Percentiles rank a stretch among this genome's conserved stretches.
These are phyloP conservation scores for Turritis glabra DNA, from an alignment of 345 rosid genomes.

Conservation along the genomic window DNA sequence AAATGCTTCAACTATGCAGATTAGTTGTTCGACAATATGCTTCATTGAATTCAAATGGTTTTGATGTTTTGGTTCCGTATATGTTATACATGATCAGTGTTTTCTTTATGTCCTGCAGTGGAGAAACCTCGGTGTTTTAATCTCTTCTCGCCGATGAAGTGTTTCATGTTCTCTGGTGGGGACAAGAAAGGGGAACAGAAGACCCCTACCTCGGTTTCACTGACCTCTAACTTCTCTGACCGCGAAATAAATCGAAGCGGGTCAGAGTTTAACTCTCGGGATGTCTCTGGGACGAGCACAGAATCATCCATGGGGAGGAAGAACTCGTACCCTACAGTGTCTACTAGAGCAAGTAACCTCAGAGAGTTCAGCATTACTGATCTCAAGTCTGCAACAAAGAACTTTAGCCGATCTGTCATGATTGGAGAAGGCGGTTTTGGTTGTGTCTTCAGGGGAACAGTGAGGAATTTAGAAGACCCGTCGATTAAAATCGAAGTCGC, in stretches of 20 bases:
- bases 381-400: slow-evolving; percentile 80
- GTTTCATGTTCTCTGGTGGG: slow-evolving; percentile 58
- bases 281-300: slow-evolving; percentile 53
- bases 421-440: slow-evolving; percentile 97
- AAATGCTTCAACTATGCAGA: not conserved
- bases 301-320: slow-evolving; percentile 70
- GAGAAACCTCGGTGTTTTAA: slow-evolving; percentile 22
- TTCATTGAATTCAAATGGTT: not conserved
- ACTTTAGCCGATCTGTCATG: slow-evolving; percentile 79
- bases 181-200: slow-evolving; percentile 58
- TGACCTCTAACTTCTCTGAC: slow-evolving; percentile 46
- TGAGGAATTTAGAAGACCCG: slow-evolving; percentile 58
- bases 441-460: slow-evolving; percentile 67
- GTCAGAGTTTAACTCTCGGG: slow-evolving; percentile 63
- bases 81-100: slow-evolving; percentile 1
- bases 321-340: slow-evolving; percentile 47
- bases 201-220: slow-evolving; percentile 47
- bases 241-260: slow-evolving; percentile 51
- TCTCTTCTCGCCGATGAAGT: slow-evolving; percentile 58
- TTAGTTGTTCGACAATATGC: slow-evolving; percentile 22
- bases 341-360: slow-evolving; percentile 60
- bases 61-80: not conserved
- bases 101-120: slow-evolving; percentile 35
- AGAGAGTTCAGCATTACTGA: slow-evolving; percentile 75
- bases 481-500: slow-evolving; percentile 71